Evolutionary conservation across 2,329 filamentous ascomycete genomes (phyloP).

Genomic region (Epicoccum nigrum): DNA sequence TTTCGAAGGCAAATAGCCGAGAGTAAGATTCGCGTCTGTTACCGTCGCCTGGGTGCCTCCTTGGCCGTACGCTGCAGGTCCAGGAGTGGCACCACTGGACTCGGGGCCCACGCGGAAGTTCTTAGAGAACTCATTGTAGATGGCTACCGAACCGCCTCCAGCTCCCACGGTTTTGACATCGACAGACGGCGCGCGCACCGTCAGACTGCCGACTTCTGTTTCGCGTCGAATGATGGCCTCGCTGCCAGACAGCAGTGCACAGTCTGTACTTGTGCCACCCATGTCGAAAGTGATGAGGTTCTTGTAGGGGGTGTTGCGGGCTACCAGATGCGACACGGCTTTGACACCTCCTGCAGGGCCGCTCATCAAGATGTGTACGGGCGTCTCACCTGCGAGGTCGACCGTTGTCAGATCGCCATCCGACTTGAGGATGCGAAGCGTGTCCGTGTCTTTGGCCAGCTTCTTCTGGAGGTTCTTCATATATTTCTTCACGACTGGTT

Average conservation of each 20-base stretch:
- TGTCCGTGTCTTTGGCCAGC: constrained; percentile 51
- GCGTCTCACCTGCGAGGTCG: constrained; percentile 52
- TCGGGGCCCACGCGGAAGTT: constrained; percentile 59
- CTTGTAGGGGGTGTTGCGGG: constrained; percentile 55
- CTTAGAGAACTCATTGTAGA: constrained; percentile 55
- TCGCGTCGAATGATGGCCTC: constrained; percentile 54
- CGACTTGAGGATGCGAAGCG: constrained; percentile 57
- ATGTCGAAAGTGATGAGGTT: constrained; percentile 59
- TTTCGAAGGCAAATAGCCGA: constrained; percentile 56
- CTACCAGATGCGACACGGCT: constrained; percentile 55
- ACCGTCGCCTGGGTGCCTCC: constrained; percentile 56
- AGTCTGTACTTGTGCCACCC: constrained; percentile 59
- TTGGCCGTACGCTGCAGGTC: constrained; percentile 58
- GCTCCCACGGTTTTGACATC: constrained; percentile 59
- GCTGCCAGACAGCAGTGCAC: constrained; percentile 53
- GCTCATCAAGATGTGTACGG: constrained; percentile 58
- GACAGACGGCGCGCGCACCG: constrained; percentile 55
- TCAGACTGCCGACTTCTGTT: constrained; percentile 53
- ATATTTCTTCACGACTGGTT: constrained; percentile 56
- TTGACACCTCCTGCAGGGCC: constrained; percentile 59
- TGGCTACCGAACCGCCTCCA: constrained; percentile 57
- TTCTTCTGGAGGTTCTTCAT: constrained; percentile 50
- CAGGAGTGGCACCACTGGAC: constrained; percentile 56
- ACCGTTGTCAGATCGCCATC: constrained; percentile 57
- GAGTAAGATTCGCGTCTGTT: constrained; percentile 56